Evolutionary conservation across 768 basidiomycete genomes (phyloP).

Genomic region (Trichaptum fuscoviolaceum): DNA sequence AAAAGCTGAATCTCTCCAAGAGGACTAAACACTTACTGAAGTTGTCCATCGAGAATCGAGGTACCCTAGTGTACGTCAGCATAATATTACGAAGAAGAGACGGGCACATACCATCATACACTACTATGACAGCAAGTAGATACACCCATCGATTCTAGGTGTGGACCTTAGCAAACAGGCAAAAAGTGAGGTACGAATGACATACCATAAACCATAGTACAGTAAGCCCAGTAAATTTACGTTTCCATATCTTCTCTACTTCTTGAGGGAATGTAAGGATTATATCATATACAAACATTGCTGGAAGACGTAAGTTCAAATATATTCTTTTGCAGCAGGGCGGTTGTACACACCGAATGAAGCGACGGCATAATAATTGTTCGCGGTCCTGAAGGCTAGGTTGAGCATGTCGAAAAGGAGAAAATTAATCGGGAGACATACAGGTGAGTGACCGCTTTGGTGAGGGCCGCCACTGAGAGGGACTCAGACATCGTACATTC

Average conservation of each 20-base stretch:
- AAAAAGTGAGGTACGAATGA: neutral
- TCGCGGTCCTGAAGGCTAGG: neutral
- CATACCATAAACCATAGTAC: conserved; percentile 14
- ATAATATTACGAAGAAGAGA: neutral
- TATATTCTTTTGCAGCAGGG: neutral
- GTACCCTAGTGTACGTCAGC: neutral
- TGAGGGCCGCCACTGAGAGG: neutral
- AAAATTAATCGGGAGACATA: neutral
- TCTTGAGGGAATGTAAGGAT: conserved; percentile 15
- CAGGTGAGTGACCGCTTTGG: neutral
- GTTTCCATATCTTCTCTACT: conserved; percentile 16
- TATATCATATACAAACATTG: conserved; percentile 16
- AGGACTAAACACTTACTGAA: neutral
- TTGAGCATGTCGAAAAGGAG: neutral
- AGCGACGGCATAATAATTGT: neutral
- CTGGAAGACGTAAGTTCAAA: neutral
- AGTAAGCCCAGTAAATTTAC: conserved; percentile 12
- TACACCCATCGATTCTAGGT: neutral
- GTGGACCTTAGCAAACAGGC: neutral
- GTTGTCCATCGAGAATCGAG: neutral
- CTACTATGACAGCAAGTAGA: neutral
- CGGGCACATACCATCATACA: neutral
- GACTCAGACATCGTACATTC: neutral
- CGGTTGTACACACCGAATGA: neutral
- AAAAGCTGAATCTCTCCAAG: no score